Evolutionary conservation across 768 basidiomycete species (phyloP), one percentile per base, ranked within the genome.

Genomic region (Boletales sp.): DNA sequence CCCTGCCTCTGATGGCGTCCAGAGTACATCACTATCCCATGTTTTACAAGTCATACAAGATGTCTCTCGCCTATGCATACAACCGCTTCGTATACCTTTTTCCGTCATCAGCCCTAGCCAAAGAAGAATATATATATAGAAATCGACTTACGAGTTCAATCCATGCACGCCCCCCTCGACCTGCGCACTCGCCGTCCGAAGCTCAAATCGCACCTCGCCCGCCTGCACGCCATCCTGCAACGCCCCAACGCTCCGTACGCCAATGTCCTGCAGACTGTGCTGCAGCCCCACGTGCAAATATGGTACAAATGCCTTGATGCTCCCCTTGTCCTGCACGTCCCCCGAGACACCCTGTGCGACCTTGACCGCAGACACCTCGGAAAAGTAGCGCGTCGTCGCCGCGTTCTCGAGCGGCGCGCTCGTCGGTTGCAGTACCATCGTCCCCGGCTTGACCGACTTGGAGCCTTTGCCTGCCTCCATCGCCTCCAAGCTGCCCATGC

Each of bases 341-440:
- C 95, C 95, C 12, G 90, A 89, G 9, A 99, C 95, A 53, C 93
- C 93, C 68, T 94, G 91, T 2, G 94, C 95, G 35, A 99, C 96
- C 75, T 97, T 96, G 68, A 99, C 86, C 5, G 86, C 78, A 43
- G 91, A 92, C 50, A 56, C 58, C 76, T 46, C 67, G 70, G 56
- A 73, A 59, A 60, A 71, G 62, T 65, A 99, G 21, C 95, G 81
- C 31, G 91, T 85, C 3, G 94, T 98, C 2, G 96, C 96, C 12
- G 95, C 96, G 62, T 98, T 98, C 72, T 94, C 92, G 32, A 83
- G 70, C 1, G 74, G 73, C 14, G 61, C 71, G 17, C 69, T 65
- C 62, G 75, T 77, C 57, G 75, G 75, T 25, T 74, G 77, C 33
- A 70, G 64, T 0, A 78, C 72, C 41, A 64, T 68, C 34, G 64